Evolutionary conservation across 306 rosid genomes (phyloP).

Genomic region (Ormosia semicastrata): DNA sequence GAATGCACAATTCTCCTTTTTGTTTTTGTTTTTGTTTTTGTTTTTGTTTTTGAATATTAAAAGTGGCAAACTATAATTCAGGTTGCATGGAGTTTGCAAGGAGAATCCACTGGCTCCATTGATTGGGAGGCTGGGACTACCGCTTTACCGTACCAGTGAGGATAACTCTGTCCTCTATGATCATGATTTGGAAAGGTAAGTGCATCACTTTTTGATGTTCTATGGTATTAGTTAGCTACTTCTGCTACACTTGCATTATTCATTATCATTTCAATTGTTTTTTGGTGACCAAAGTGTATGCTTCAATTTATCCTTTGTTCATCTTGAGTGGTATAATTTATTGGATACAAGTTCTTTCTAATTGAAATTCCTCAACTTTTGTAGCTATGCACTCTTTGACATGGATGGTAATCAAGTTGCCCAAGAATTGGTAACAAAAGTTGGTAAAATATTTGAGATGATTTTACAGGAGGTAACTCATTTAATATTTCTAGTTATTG

Average conservation of each 20-base stretch:
- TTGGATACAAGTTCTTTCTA: neutral
- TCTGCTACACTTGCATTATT: slow-evolving; percentile 1
- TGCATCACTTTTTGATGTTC: slow-evolving; percentile 3
- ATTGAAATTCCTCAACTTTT: slow-evolving; percentile 23
- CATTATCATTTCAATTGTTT: neutral
- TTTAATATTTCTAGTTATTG: slow-evolving; percentile 1
- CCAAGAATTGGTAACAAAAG: slow-evolving; percentile 72
- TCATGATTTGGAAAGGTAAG: slow-evolving; percentile 93
- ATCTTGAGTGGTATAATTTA: slow-evolving; percentile 7
- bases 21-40: too few species aligned
- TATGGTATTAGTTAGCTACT: neutral
- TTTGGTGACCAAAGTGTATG: neutral
- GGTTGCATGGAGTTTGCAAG: slow-evolving; percentile 97
- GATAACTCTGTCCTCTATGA: slow-evolving; percentile 97
- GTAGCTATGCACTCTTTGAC: slow-evolving; percentile 95
- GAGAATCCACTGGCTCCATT: slow-evolving; percentile 96
- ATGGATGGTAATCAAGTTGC: slow-evolving; percentile 96
- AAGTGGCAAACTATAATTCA: slow-evolving; percentile 31
- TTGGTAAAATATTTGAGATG: slow-evolving; percentile 72
- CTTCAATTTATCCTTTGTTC: neutral
- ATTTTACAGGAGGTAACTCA: slow-evolving; percentile 71
- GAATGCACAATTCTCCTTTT: neutral
- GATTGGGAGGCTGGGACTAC: slow-evolving; percentile 89
- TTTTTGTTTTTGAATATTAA: neutral
- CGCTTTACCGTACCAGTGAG: slow-evolving; percentile 92